Percentiles rank a stretch among this genome's conserved stretches.
These are phyloP conservation scores for Suhomyces sp. DNA, from an alignment of 805 yeast genomes.

Conservation along the genomic window DNA sequence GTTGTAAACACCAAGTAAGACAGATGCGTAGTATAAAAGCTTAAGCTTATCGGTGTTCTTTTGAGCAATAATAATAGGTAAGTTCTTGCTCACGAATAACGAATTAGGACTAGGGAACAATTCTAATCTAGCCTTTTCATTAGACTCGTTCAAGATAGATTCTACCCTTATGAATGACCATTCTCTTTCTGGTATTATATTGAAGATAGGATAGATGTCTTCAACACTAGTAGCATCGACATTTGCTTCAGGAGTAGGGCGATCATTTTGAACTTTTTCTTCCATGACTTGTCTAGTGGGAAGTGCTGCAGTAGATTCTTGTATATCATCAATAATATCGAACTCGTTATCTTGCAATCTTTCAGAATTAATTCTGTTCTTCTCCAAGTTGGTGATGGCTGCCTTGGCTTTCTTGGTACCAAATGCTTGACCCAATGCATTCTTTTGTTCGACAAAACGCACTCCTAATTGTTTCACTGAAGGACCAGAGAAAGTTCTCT, in stretches of 20 bases:
- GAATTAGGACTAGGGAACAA: conserved; percentile 65
- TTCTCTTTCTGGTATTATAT: conserved; percentile 69
- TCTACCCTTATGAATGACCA: conserved; percentile 63
- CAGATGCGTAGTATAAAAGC: conserved; percentile 74
- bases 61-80: conserved; percentile 35
- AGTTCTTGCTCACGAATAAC: conserved; percentile 50
- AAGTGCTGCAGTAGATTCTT: conserved; percentile 63
- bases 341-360: conserved; percentile 70
- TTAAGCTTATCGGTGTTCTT: conserved; percentile 59
- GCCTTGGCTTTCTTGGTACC: conserved; percentile 97
- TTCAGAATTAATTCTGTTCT: conserved; percentile 84
- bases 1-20: conserved; percentile 75
- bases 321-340: conserved; percentile 80
- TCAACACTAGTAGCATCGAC: conserved; percentile 79
- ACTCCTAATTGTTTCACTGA: conserved; percentile 56
- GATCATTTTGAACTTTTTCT: conserved; percentile 55
- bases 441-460: conserved; percentile 61
- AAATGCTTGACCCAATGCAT: conserved; percentile 88
- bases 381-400: conserved; percentile 76
- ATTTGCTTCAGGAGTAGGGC: conserved; percentile 82
- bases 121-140: conserved; percentile 48
- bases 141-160: conserved; percentile 54
- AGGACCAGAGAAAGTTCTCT: conserved; percentile 60
- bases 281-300: conserved; percentile 71
- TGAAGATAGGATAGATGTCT: conserved; percentile 74